A percentile compares a stretch with the other conserved stretches of the same genome.
Evolutionary conservation across 2,329 filamentous ascomycete genomes (phyloP).

Genomic region (Byssoonygena ceratinophila): DNA sequence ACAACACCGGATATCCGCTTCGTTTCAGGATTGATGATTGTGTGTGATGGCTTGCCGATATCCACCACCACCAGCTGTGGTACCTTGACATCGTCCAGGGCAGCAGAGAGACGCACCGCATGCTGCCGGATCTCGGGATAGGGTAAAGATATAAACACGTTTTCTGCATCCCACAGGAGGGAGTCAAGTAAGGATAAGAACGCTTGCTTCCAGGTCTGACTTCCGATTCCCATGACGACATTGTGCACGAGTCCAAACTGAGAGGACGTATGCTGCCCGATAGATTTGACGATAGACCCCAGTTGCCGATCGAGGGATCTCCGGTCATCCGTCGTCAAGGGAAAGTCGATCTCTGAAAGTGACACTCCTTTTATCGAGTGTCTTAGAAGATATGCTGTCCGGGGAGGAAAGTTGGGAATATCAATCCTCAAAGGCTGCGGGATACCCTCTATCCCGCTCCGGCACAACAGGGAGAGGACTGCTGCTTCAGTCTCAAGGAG

Average conservation of each 20-base stretch:
- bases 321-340: constrained; percentile 24
- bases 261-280: constrained; percentile 38
- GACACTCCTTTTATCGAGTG: constrained; percentile 29
- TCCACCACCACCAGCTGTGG: constrained; percentile 44
- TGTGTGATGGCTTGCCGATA: constrained; percentile 40
- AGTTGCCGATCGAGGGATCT: constrained; percentile 29
- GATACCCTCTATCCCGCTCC: constrained; percentile 27
- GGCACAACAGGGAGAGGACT: constrained; percentile 29
- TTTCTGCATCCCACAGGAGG: constrained; percentile 47
- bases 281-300: constrained; percentile 30
- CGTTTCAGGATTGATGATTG: constrained; percentile 42
- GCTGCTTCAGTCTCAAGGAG: constrained; percentile 34
- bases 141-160: constrained; percentile 48
- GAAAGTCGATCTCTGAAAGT: constrained; percentile 24
- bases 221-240: constrained; percentile 39
- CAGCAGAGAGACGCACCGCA: constrained; percentile 34
- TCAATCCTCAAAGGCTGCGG: constrained; percentile 33
- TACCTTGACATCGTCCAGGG: constrained; percentile 42
- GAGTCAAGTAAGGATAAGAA: constrained; percentile 45
- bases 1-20: constrained; percentile 42
- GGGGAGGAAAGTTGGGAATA: constrained; percentile 21
- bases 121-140: constrained; percentile 46
- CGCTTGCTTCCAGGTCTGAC: constrained; percentile 43
- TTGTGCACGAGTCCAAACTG: constrained; percentile 43
- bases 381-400: constrained; percentile 30